A percentile compares a stretch with the other conserved stretches of the same genome.
Conservation (phyloP, 169 alveolate genomes). For the Cryptosporidium viatorum region DNA sequence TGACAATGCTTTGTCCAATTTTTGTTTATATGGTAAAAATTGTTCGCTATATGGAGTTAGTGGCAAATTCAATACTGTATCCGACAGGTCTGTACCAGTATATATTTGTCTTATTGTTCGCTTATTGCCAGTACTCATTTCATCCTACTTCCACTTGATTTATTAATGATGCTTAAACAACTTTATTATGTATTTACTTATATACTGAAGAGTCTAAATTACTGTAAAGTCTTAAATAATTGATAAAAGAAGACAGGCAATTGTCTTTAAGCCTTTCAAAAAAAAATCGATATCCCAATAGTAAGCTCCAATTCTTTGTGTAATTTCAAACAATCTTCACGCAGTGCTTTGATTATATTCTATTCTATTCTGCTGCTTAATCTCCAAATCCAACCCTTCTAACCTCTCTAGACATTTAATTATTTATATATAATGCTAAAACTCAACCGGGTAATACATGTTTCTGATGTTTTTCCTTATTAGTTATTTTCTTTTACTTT, state of each 20-base stretch:
- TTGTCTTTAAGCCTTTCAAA: background rate
- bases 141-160: background rate
- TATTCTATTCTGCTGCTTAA: no score
- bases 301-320: no score
- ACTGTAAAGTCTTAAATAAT: no score
- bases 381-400: background rate
- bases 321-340: background rate
- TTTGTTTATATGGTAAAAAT: slow-evolving; percentile 22
- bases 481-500: background rate
- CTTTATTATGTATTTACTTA: no score
- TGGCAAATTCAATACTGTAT: slow-evolving; percentile 29
- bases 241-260: no score
- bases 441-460: background rate
- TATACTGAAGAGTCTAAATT: background rate
- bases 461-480: background rate
- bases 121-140: slow-evolving; percentile 46
- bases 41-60: slow-evolving; percentile 62
- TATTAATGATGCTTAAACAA: background rate
- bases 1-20: slow-evolving; percentile 54
- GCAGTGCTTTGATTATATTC: background rate
- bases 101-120: slow-evolving; percentile 53
- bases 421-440: background rate
- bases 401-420: background rate
- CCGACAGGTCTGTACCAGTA: slow-evolving; percentile 40
- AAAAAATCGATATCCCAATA: background rate